phyloP scores from a whole-genome alignment of 768 basidiomycete genomes.

The Mycena epipterygia region DNA sequence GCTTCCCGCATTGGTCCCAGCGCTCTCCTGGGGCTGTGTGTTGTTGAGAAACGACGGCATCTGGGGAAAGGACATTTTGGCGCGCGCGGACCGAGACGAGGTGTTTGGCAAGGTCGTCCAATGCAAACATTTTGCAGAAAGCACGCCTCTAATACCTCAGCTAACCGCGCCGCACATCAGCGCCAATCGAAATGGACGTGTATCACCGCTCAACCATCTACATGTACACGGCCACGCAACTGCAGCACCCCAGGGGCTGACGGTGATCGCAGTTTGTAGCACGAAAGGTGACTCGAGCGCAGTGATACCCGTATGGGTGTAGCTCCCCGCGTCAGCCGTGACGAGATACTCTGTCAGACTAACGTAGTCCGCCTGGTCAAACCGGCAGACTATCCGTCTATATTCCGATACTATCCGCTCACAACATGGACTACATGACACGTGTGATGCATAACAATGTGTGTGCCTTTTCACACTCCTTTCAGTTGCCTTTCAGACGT shows the following conservation, averaged over 20 bases:
- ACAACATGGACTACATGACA: background rate
- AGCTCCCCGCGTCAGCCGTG: no score
- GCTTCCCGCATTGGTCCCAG: slow-evolving; percentile 42
- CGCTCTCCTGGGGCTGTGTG: slow-evolving; percentile 41
- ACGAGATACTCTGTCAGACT: no score
- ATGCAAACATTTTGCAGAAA: no score
- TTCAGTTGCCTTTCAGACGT: no score
- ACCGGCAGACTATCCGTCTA: no score
- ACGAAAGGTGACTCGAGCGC: slow-evolving; percentile 19
- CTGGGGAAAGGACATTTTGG: slow-evolving; percentile 23
- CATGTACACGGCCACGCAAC: slow-evolving; percentile 1
- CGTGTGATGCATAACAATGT: background rate
- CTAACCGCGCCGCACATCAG: background rate
- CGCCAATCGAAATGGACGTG: background rate
- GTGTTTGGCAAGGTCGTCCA: background rate
- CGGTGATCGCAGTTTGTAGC: slow-evolving; percentile 24
- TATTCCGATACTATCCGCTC: background rate
- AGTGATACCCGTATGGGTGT: no score
- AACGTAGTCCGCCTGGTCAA: no score
- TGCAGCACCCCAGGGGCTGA: background rate
- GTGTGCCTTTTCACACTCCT: slow-evolving; percentile 11
- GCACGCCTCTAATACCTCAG: background rate
- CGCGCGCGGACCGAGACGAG: background rate
- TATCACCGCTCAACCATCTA: background rate
- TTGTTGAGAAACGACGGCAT: slow-evolving; percentile 32